Conservation (phyloP, 768 basidiomycete genomes). For the Suillus bovinus region DNA sequence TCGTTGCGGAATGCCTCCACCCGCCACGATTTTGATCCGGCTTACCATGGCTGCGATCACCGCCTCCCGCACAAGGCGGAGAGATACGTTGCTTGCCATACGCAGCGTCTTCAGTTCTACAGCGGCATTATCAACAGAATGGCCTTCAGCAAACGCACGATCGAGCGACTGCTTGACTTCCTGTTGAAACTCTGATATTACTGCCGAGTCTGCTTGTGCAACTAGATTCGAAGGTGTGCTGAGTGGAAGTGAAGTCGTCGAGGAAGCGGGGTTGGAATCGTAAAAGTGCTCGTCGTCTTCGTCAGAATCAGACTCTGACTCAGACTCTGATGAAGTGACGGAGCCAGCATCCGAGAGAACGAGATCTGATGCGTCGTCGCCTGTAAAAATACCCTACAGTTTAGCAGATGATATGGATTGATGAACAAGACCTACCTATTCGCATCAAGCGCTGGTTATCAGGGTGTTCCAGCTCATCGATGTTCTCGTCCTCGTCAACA, state of each 20-base stretch:
- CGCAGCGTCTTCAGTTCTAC: slow-evolving; percentile 95
- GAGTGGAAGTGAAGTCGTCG: slow-evolving; percentile 47
- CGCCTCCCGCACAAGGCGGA: slow-evolving; percentile 82
- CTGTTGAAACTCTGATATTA: slow-evolving; percentile 67
- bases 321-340: slow-evolving; percentile 51
- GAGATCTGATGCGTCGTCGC: slow-evolving; percentile 64
- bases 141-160: slow-evolving; percentile 88
- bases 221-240: slow-evolving; percentile 39
- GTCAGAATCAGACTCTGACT: slow-evolving; percentile 40
- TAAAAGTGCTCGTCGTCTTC: slow-evolving; percentile 43
- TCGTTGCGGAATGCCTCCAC: slow-evolving; percentile 57
- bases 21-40: slow-evolving; percentile 62
- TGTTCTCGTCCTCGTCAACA: slow-evolving; percentile 61
- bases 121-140: slow-evolving; percentile 89
- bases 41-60: slow-evolving; percentile 86
- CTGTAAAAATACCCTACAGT: slow-evolving; percentile 24
- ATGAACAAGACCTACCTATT: slow-evolving; percentile 48
- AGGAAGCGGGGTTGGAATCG: slow-evolving; percentile 40
- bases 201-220: slow-evolving; percentile 42
- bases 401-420: background rate
- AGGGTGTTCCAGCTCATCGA: slow-evolving; percentile 60
- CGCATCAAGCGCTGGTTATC: slow-evolving; percentile 76
- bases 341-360: slow-evolving; percentile 61
- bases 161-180: slow-evolving; percentile 87
- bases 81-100: slow-evolving; percentile 93